Base-by-base conservation (phyloP, 176 grass and related monocot species). In the Oryza meridionalis region DNA sequence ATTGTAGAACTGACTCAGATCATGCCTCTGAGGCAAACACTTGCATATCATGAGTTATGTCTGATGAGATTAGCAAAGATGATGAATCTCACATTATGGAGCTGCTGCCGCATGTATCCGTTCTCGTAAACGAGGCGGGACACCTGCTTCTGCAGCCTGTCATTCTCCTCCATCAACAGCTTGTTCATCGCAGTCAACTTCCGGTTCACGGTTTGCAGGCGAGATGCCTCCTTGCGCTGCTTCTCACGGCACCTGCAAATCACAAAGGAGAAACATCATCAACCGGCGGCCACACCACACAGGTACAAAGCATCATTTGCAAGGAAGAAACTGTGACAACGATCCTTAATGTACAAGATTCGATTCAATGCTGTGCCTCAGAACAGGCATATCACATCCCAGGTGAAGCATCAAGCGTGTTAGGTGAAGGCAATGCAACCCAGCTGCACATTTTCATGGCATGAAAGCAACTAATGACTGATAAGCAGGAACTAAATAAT, bases 141-240 rank as follows among this genome's bases (percentile, higher is more conserved):
- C 21, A 98, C 96, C 85, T 98, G 96, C 89, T 98, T 98, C 89
- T 98, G 96, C 79, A 98, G 89, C 77, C 96, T 90, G 69, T 98
- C 96, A 67, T 98, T 98, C 80, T 98, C 96, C 89, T 98, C 96
- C 96, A 98, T 98, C 90, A 98, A 81, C 82, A 98, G 83, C 89
- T 96, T 98, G 83, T 98, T 98, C 96, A 98, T 98, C 7, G 96
- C 96, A 76, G 89, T 90, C 83, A 98, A 77, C 80, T 98, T 98
- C 64, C 96, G 85, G 81, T 98, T 98, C 80, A 98, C 93, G 17
- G 93, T 88, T 76, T 95, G 93, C 72, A 98, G 91, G 63, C 96
- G 96, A 49, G 91, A 96, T 3, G 96, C 87, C 67, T 98, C 96
- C 89, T 98, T 98, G 74, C 91, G 85, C 72, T 98, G 96, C 82